Evolutionary conservation across 345 rosid genomes (phyloP), one percentile per base, ranked within the genome.

Genomic region (Trapa incisa): DNA sequence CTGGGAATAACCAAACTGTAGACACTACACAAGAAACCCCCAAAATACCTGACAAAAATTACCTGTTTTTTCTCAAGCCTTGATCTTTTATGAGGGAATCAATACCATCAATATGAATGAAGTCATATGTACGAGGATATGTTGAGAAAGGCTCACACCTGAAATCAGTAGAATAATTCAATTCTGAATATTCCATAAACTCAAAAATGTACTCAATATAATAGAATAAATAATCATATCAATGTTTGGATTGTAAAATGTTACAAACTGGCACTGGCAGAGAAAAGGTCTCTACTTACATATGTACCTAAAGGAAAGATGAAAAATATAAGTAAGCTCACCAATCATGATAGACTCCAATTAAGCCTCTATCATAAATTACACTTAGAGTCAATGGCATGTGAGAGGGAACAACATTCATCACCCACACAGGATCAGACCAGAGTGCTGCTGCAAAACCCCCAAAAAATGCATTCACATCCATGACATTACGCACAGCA

Each of bases 131-230:
- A 13, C 98, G 97, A 17, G 98, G 98, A 82, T 93, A 93, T 33
- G 98, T 93, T 73, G 98, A 93, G 83, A 90, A 93, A 29, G 98
- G 96, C 65, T 93, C 98, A 73, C 98, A 93, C 98, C 98, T 90
- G 71, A 73, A 63, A 67, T 47, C 77, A 76, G 11, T 58, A 32
- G 38, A 58, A 58, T 37, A 22, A 57, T 29, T 3, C 22, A 57
- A 1, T 57, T 6, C 61, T 57, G 29, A 12, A 57, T 57, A 58
- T 32, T 58, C 36, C 32, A 11, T 35, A 1, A 42, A 74, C 9
- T 37, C 29, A 38, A 5, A 54, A 33, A 5, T 6, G 15, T 37
- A 38, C 53, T 22, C 29, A 22, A 22, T 22, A 22, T 22, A 22
- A 22, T 22, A 22, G 29, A 22, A 22, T 22, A 22, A 22, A 22